Evolutionary conservation across 768 basidiomycete genomes (phyloP).

Genomic region (Termitomyces sp.): DNA sequence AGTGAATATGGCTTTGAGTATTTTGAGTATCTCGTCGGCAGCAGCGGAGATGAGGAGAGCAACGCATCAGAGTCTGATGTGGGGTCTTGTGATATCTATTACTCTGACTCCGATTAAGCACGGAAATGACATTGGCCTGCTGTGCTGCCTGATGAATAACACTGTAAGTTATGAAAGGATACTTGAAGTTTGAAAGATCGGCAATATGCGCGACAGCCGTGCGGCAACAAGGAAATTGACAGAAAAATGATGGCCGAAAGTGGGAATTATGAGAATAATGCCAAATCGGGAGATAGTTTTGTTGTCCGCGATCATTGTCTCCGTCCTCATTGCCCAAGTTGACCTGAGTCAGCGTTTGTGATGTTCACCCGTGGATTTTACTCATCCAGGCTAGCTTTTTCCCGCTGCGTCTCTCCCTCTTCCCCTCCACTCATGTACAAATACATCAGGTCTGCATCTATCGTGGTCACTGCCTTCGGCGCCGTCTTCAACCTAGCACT

Average conservation of each 20-base stretch:
- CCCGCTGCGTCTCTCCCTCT: neutral
- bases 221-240: no score
- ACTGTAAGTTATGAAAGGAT: no score
- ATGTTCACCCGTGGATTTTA: conserved; percentile 11
- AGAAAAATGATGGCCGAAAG: neutral
- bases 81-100: neutral
- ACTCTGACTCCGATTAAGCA: conserved; percentile 2
- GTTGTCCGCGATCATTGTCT: conserved; percentile 2
- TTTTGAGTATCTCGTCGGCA: neutral
- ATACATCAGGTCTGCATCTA: conserved; percentile 24
- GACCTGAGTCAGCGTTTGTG: conserved; percentile 14
- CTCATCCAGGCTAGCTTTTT: conserved; percentile 6
- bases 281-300: neutral
- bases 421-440: conserved; percentile 9
- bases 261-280: neutral
- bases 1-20: neutral
- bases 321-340: neutral
- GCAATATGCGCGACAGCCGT: neutral
- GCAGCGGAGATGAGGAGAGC: conserved; percentile 1
- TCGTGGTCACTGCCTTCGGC: conserved; percentile 23
- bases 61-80: neutral
- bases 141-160: no score
- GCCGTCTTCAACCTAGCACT: conserved; percentile 27
- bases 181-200: neutral
- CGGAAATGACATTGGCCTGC: neutral